Percentiles rank a stretch among this genome's conserved stretches.
Evolutionary conservation across 345 rosid genomes (phyloP).

Genomic region (Hibiscus syriacus): DNA sequence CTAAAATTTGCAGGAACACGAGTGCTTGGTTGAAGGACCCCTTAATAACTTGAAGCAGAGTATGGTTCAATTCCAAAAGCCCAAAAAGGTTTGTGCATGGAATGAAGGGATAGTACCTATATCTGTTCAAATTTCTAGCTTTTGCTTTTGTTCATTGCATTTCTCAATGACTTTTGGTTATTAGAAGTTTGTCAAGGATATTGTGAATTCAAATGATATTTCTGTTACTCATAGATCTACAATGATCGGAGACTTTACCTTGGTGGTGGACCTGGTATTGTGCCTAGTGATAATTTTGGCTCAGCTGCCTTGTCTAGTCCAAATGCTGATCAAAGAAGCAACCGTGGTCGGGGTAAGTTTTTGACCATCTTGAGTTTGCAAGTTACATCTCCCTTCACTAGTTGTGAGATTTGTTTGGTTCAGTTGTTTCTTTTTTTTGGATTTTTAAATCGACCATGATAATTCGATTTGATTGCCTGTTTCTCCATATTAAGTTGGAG

Average conservation of each 20-base stretch:
- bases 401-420: no score
- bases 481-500: no score
- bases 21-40: constrained; percentile 99
- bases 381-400: neutral
- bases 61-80: constrained; percentile 98
- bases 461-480: no score
- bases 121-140: neutral
- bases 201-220: constrained; percentile 8
- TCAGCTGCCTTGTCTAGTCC: constrained; percentile 42
- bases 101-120: neutral
- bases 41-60: constrained; percentile 97
- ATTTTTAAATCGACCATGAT: no score
- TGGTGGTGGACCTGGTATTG: constrained; percentile 85
- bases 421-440: no score
- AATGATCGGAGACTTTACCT: constrained; percentile 81
- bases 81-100: constrained; percentile 63
- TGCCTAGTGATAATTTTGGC: constrained; percentile 65
- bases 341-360: constrained; percentile 64
- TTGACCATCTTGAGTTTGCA: constrained; percentile 13
- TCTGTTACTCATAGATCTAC: constrained; percentile 52
- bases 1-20: constrained; percentile 58
- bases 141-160: neutral
- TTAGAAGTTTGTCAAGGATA: neutral
- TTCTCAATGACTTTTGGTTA: neutral
- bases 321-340: constrained; percentile 77